Conservation (phyloP, 441 rosid species). For the Adansonia madagascariensis region DNA sequence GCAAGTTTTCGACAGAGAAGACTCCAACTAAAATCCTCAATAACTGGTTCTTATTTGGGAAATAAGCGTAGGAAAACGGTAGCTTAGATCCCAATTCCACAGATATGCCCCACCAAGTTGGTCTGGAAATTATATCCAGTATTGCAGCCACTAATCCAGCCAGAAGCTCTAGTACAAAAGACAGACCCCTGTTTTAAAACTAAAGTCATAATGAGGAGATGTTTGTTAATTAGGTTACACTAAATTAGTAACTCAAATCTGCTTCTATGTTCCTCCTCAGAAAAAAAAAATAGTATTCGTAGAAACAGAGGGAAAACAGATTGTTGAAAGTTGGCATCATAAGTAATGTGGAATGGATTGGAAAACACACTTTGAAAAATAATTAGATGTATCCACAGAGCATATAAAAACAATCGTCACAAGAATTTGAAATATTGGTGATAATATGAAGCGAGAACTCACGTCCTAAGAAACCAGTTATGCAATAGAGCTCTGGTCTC, state of each 20-base stretch:
- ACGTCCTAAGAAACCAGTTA: constrained; percentile 74
- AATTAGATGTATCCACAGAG: neutral
- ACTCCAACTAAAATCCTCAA: constrained; percentile 59
- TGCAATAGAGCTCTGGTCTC: constrained; percentile 66
- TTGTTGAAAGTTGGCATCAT: neutral
- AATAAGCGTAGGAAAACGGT: constrained; percentile 70
- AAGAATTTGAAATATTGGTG: neutral
- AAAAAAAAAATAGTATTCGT: neutral
- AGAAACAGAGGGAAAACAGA: neutral
- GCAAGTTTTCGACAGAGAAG: constrained; percentile 46
- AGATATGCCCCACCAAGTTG: constrained; percentile 70
- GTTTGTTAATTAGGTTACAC: constrained; percentile 22
- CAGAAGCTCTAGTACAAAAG: constrained; percentile 56
- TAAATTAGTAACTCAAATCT: neutral
- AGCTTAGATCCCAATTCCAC: constrained; percentile 60
- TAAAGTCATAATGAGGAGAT: constrained; percentile 15
- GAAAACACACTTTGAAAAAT: neutral
- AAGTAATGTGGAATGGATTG: neutral
- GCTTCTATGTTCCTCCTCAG: neutral
- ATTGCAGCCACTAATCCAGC: constrained; percentile 53
- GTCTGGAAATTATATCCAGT: constrained; percentile 64
- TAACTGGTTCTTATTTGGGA: constrained; percentile 48
- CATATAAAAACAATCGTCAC: neutral
- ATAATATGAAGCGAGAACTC: constrained; percentile 36
- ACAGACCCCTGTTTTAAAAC: constrained; percentile 66